phyloP scores from a whole-genome alignment of 495 filamentous ascomycete genomes.

The Aspergillus bridgeri region DNA sequence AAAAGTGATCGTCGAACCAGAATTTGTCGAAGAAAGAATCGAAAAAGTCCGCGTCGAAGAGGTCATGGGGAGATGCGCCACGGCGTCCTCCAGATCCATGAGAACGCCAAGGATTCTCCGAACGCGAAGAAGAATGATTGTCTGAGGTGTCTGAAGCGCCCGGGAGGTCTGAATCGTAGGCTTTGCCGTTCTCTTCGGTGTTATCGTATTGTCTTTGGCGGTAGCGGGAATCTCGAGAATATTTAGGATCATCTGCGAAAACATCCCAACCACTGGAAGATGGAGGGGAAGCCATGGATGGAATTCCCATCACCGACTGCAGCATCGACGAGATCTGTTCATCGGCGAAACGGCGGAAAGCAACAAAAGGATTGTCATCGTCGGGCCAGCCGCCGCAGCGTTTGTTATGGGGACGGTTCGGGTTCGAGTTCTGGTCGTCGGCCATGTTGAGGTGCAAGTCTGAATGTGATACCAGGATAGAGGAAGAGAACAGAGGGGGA shows the following conservation, averaged over 20 bases:
- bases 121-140: conserved; percentile 10
- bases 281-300: conserved; percentile 30
- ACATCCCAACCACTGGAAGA: conserved; percentile 35
- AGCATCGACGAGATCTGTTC: conserved; percentile 54
- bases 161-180: conserved; percentile 7
- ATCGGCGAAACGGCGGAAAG: conserved; percentile 59
- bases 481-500: not conserved
- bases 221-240: conserved; percentile 17
- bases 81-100: conserved; percentile 10
- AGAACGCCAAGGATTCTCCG: conserved; percentile 13
- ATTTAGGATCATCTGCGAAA: conserved; percentile 30
- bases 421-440: conserved; percentile 24
- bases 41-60: conserved; percentile 25
- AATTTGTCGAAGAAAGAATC: conserved; percentile 37
- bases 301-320: conserved; percentile 49
- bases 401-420: conserved; percentile 10
- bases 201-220: conserved; percentile 20
- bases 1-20: conserved; percentile 30
- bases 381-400: conserved; percentile 25
- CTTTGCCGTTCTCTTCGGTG: conserved; percentile 14
- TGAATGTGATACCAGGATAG: not conserved
- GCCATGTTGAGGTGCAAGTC: conserved; percentile 24
- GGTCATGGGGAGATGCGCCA: conserved; percentile 7
- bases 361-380: conserved; percentile 54
- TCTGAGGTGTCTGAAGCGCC: conserved; percentile 8